These are phyloP conservation scores for Chalciporus piperatus DNA, from an alignment of 768 basidiomycete species.

Conservation along the genomic window DNA sequence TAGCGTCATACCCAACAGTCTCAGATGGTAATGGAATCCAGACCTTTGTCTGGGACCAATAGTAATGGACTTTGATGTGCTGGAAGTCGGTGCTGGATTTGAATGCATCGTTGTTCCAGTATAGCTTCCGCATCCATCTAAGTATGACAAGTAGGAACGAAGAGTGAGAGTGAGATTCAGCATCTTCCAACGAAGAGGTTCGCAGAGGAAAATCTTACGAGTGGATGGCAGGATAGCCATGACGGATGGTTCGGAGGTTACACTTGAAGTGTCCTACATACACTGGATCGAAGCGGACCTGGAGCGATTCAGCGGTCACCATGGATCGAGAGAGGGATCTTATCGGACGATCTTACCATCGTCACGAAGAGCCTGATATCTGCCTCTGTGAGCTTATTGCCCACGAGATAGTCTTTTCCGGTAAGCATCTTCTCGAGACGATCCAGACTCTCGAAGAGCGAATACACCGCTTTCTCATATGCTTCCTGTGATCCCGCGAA, in stretches of 20 bases:
- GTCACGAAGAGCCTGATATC: constrained; percentile 92
- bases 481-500: constrained; percentile 81
- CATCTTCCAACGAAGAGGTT: not conserved
- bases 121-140: constrained; percentile 85
- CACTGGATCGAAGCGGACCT: constrained; percentile 88
- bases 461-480: constrained; percentile 72
- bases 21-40: not conserved
- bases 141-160: not conserved
- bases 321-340: not conserved
- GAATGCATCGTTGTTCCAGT: constrained; percentile 91
- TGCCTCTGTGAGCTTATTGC: constrained; percentile 79
- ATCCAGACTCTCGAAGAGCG: constrained; percentile 79
- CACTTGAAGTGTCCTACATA: constrained; percentile 95
- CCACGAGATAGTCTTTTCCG: constrained; percentile 82
- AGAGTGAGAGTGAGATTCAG: not conserved
- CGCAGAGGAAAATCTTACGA: constrained; percentile 23
- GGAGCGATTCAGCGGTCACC: not conserved
- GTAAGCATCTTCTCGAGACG: constrained; percentile 72
- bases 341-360: constrained; percentile 50
- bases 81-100: constrained; percentile 83
- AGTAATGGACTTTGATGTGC: constrained; percentile 56
- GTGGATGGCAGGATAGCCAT: constrained; percentile 84
- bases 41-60: constrained; percentile 33
- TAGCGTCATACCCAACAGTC: not conserved
- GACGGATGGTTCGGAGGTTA: constrained; percentile 81